Percentiles rank a stretch among this genome's conserved stretches.
phyloP scores from a whole-genome alignment of 1,139 yeast genomes.

The Saccharomycopsis crataegensis region DNA sequence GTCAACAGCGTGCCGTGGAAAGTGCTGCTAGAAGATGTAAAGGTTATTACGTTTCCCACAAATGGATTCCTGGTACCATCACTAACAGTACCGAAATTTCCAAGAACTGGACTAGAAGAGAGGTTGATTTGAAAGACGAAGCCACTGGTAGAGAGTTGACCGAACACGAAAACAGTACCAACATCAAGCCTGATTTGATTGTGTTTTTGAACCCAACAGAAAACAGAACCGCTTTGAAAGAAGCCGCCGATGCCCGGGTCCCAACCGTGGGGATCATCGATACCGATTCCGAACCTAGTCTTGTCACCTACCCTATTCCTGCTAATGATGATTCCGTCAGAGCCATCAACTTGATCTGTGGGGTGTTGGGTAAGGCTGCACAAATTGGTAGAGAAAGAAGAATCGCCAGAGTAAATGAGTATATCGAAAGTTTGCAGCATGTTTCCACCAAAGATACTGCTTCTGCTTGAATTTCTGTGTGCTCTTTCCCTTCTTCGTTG shows the following conservation, averaged over 20 bases:
- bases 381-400: slow-evolving; percentile 64
- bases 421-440: background rate
- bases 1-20: slow-evolving; percentile 68
- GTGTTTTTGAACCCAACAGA: slow-evolving; percentile 85
- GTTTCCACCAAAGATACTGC: background rate
- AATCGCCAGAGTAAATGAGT: slow-evolving; percentile 31
- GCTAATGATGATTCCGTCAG: slow-evolving; percentile 93
- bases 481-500: background rate
- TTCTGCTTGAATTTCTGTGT: background rate
- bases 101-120: slow-evolving; percentile 47
- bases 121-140: slow-evolving; percentile 58
- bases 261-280: slow-evolving; percentile 95
- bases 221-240: slow-evolving; percentile 71
- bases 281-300: slow-evolving; percentile 85
- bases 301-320: slow-evolving; percentile 90
- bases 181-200: slow-evolving; percentile 81
- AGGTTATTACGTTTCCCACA: slow-evolving; percentile 74
- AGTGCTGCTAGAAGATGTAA: slow-evolving; percentile 71
- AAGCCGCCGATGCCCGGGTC: slow-evolving; percentile 73
- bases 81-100: slow-evolving; percentile 79
- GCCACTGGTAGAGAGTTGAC: slow-evolving; percentile 52
- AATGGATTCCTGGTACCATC: slow-evolving; percentile 95
- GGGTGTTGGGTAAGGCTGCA: slow-evolving; percentile 82
- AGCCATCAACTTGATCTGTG: slow-evolving; percentile 69
- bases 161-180: slow-evolving; percentile 35